Evolutionary conservation across 495 filamentous ascomycete genomes (phyloP).

Genomic region (Aspergillus funiculosus): DNA sequence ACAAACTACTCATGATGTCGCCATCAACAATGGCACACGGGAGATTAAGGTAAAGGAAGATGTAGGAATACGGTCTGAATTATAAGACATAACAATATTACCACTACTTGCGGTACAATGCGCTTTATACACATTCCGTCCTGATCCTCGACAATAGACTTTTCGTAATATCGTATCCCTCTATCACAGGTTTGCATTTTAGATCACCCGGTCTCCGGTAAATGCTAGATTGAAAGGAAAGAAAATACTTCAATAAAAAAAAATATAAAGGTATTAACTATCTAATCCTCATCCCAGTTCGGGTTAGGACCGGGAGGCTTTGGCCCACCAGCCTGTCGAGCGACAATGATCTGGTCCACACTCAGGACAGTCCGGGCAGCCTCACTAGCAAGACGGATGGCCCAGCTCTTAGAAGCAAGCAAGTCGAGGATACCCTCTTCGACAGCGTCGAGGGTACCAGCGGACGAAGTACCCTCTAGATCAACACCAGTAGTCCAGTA

Average conservation of each 20-base stretch:
- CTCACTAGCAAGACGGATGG: conserved; percentile 93
- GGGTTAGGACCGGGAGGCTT: conserved; percentile 93
- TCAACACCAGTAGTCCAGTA: conserved; percentile 91
- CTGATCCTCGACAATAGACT: conserved; percentile 2
- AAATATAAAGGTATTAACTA: conserved; percentile 18
- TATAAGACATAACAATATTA: not conserved
- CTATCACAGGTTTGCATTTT: conserved; percentile 18
- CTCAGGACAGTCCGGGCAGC: conserved; percentile 89
- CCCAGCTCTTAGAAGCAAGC: conserved; percentile 86
- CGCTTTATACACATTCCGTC: conserved; percentile 1
- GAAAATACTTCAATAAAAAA: not conserved
- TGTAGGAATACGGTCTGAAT: no score
- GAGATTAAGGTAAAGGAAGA: no score
- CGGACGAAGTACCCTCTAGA: conserved; percentile 75
- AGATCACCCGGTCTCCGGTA: not conserved
- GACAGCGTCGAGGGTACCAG: conserved; percentile 79
- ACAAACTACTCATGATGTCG: no score
- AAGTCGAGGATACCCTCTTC: conserved; percentile 91
- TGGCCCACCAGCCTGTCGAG: conserved; percentile 92
- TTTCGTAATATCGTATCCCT: conserved; percentile 21
- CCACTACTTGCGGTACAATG: not conserved
- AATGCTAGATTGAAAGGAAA: not conserved
- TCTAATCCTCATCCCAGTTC: conserved; percentile 97
- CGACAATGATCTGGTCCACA: conserved; percentile 99
- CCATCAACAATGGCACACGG: no score